Base-by-base conservation (phyloP, 225 moss, liverwort and hornwort species). In the Lunularia cruciata region DNA sequence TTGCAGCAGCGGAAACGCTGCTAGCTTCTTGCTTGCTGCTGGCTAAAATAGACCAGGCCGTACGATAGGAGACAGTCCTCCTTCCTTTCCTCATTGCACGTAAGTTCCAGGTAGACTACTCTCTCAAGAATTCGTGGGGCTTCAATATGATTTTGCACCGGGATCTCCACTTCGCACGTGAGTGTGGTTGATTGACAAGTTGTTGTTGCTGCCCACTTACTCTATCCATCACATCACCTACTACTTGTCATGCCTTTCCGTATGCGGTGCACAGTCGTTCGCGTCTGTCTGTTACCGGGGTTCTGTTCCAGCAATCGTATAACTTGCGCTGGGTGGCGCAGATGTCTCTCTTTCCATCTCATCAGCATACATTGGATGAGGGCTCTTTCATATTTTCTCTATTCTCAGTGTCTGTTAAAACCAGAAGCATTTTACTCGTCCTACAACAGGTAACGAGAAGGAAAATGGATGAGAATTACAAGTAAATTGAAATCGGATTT, bases 1-100 rank as follows among this genome's bases (percentile, higher is more conserved):
- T 51, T 51, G 51, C 22, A 51, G 51, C 51, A 51, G 51, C 51
- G n/a, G n/a, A n/a, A n/a, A n/a, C n/a, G n/a, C n/a, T n/a, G n/a
- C n/a, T n/a, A n/a, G n/a, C n/a, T n/a, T n/a, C n/a, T n/a, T 51
- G 20, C 51, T 51, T 22, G 43, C 22, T 51, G 51, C n/a, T 20
- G 51, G n/a, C n/a, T n/a, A n/a, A n/a, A n/a, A n/a, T n/a, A n/a
- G n/a, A n/a, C n/a, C 25, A 51, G 51, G 20, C 51, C 51, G 10
- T 51, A 51, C 51, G 51, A 51, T 51, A 20, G 51, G 25, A 51
- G 51, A 51, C 51, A 20, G 51, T 51, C 22, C 51, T 5, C 51
- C n/a, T n/a, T n/a, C n/a, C n/a, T n/a, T n/a, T n/a, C n/a, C n/a
- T n/a, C n/a, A 6, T 8, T 20, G 51, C 51, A 51, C 51, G 20